Percentiles rank a stretch among this genome's conserved stretches.
Evolutionary conservation across 192 early-diverging fungal genomes (phyloP).

Genomic region (Coemansia sp.): DNA sequence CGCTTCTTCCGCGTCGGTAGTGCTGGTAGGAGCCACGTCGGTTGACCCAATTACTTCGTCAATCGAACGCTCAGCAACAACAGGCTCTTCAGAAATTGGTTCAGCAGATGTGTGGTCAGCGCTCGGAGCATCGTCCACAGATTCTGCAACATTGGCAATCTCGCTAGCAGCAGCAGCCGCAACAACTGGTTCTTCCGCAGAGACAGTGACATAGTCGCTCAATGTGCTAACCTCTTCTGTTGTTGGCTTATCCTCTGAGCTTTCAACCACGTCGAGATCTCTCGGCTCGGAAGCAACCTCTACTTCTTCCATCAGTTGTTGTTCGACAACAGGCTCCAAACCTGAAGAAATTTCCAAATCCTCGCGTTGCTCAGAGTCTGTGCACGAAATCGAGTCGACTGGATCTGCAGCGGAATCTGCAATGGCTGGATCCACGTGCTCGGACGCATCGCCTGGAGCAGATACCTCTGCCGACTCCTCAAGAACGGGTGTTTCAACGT

Average conservation of each 20-base stretch:
- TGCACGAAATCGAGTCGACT: too few relatives aligned
- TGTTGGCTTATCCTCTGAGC: neutral
- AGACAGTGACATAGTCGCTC: neutral
- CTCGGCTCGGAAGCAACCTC: neutral
- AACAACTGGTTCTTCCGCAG: neutral
- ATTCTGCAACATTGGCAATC: neutral
- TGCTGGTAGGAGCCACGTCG: neutral
- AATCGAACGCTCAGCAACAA: neutral
- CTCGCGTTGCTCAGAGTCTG: too few relatives aligned
- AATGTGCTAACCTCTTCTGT: neutral
- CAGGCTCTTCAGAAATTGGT: slow-evolving; percentile 2
- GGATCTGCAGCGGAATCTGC: neutral
- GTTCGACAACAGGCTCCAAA: neutral
- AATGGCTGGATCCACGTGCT: neutral
- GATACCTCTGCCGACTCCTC: neutral
- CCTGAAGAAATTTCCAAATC: too few relatives aligned
- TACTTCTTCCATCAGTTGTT: neutral
- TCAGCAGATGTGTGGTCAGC: neutral
- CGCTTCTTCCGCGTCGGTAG: neutral
- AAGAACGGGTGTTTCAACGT: neutral
- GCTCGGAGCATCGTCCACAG: too few relatives aligned
- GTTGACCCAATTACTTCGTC: neutral
- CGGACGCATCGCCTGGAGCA: neutral
- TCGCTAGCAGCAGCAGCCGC: neutral
- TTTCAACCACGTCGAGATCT: neutral